Evolutionary conservation across 305 asterid species (phyloP).

Genomic region (Rubia occidens): DNA sequence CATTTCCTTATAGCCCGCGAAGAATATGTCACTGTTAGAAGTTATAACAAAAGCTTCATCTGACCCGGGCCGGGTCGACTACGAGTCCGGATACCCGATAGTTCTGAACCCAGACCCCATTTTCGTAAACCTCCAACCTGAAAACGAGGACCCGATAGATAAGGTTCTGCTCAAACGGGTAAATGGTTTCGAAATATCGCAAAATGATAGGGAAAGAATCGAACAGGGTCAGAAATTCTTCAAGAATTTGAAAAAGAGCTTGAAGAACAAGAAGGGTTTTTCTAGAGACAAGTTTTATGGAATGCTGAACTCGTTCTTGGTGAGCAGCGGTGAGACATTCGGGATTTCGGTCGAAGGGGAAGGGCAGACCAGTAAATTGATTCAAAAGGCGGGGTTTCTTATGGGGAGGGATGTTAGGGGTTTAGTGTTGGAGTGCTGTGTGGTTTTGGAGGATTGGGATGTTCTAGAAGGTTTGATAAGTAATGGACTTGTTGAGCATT

Average conservation of each 20-base stretch:
- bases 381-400: slow-evolving; percentile 39
- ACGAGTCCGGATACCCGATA: slow-evolving; percentile 43
- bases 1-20: neutral
- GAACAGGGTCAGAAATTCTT: slow-evolving; percentile 38
- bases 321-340: slow-evolving; percentile 29
- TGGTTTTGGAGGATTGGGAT: slow-evolving; percentile 52
- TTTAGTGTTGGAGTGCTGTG: slow-evolving; percentile 52
- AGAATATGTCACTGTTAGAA: slow-evolving; percentile 60
- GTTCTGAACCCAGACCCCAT: slow-evolving; percentile 51
- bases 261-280: slow-evolving; percentile 38
- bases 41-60: slow-evolving; percentile 54
- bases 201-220: slow-evolving; percentile 37
- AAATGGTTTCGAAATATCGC: slow-evolving; percentile 46
- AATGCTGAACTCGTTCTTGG: slow-evolving; percentile 38
- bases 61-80: slow-evolving; percentile 18
- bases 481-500: slow-evolving; percentile 48
- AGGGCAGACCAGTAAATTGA: slow-evolving; percentile 30
- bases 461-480: slow-evolving; percentile 32
- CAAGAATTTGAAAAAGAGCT: slow-evolving; percentile 33
- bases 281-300: slow-evolving; percentile 37
- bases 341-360: slow-evolving; percentile 35
- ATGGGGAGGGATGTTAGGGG: slow-evolving; percentile 60
- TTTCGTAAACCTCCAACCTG: slow-evolving; percentile 40
- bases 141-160: slow-evolving; percentile 24
- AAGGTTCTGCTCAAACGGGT: slow-evolving; percentile 27